phyloP scores from a whole-genome alignment of 441 rosid species.

The Arabidopsis lyrata region DNA sequence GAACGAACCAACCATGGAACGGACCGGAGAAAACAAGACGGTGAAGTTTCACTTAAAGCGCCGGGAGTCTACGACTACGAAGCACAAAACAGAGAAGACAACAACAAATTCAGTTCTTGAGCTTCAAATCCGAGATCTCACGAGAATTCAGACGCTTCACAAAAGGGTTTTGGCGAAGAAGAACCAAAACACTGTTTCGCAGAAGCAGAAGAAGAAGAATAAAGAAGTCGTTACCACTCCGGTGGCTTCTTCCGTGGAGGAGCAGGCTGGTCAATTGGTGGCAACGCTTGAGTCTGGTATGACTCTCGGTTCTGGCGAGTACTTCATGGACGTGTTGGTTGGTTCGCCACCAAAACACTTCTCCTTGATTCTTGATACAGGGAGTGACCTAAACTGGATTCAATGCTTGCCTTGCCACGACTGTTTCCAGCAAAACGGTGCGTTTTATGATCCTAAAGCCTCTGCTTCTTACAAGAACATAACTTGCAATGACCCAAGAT shows the following conservation, averaged over 20 bases:
- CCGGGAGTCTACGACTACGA: conserved; percentile 33
- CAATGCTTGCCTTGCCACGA: conserved; percentile 79
- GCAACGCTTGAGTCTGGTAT: conserved; percentile 88
- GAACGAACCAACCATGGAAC: conserved; percentile 41
- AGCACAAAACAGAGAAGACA: conserved; percentile 41
- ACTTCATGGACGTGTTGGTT: conserved; percentile 85
- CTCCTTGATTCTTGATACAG: conserved; percentile 92
- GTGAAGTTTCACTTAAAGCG: conserved; percentile 71
- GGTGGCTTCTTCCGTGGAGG: conserved; percentile 23
- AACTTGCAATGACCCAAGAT: conserved; percentile 69
- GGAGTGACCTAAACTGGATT: conserved; percentile 94
- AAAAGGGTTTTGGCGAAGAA: conserved; percentile 67
- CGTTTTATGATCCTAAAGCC: conserved; percentile 62
- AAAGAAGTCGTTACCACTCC: conserved; percentile 38
- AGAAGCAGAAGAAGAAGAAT: conserved; percentile 36
- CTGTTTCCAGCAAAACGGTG: conserved; percentile 78
- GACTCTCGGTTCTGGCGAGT: conserved; percentile 79
- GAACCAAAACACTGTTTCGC: conserved; percentile 64
- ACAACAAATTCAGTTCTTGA: conserved; percentile 54
- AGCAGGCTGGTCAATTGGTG: conserved; percentile 57
- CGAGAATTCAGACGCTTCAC: conserved; percentile 72
- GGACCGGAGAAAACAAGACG: conserved; percentile 41
- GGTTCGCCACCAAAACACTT: conserved; percentile 93
- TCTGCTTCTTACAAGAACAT: conserved; percentile 69
- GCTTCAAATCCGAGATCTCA: conserved; percentile 63